Evolutionary conservation across 106 monocot species (phyloP), one percentile per base, ranked within the genome.

Genomic region (Dendrobium officinale): DNA sequence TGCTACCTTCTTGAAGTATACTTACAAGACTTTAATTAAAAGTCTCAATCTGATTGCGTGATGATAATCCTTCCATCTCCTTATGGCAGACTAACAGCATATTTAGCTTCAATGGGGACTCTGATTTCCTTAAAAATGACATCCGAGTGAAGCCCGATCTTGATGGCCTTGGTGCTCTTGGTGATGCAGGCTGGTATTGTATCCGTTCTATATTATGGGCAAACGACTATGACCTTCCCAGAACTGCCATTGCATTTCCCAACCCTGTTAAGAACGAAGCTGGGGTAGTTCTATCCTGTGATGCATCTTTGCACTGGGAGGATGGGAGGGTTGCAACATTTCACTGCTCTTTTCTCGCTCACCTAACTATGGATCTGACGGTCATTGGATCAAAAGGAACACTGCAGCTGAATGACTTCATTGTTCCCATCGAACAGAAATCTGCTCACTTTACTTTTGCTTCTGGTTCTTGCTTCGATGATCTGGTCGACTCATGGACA

Each of bases 91-190:
- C 90, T 29, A 73, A 89, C 77, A 86, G 89, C 43, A 43, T 80
- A 73, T 92, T 86, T 47, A 78, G 82, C 49, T 94, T 92, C 59
- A 0, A 8, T 4, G 87, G 29, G 15, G 55, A 81, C 29, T 44
- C 85, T 41, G 89, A 86, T 15, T 97, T 94, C 77, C 86, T 94
- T 10, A 27, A 90, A 31, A 92, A 89, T 74, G 82, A 97, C 77
- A 97, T 97, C 77, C 86, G 94, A 4, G 94, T 92, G 81, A 97
- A 90, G 78, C 90, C 96, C 2, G 89, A 94, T 73, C 90, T 93
- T 2, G 96, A 97, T 51, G 83, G 89, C 18, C 92, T 96, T 40
- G 96, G 96, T 3, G 82, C 87, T 41, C 85, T 94, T 0, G 96
- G 94, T 1, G 96, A 96, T 77, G 47, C 19, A 3, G 94, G 93